A percentile compares a stretch with the other conserved stretches of the same genome.
These are phyloP conservation scores for Ogataea pini DNA, from an alignment of 805 yeast genomes.

Conservation along the genomic window DNA sequence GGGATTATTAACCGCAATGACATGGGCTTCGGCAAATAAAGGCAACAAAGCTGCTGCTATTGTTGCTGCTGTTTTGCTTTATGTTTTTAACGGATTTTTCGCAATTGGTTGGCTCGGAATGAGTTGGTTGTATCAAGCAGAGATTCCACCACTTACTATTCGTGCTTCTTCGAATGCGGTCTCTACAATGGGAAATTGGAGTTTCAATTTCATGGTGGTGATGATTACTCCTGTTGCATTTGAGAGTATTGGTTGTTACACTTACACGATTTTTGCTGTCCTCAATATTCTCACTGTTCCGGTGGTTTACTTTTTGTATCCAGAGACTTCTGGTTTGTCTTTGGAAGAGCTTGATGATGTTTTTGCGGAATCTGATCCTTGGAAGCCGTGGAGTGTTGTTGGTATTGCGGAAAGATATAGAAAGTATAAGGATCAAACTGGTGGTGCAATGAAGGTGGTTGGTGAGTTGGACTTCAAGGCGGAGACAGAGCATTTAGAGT, in stretches of 20 bases:
- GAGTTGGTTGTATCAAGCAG: constrained; percentile 61
- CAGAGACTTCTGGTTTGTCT: constrained; percentile 48
- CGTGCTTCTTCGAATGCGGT: constrained; percentile 56
- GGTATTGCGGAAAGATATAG: constrained; percentile 32
- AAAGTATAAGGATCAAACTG: background rate
- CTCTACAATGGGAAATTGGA: constrained; percentile 59
- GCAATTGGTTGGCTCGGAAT: constrained; percentile 50
- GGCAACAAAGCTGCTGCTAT: constrained; percentile 36
- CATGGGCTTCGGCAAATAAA: constrained; percentile 31
- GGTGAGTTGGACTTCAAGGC: background rate
- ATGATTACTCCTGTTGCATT: constrained; percentile 51
- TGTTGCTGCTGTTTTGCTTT: constrained; percentile 51
- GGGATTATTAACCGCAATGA: constrained; percentile 45
- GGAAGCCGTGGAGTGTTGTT: constrained; percentile 46
- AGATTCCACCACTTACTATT: constrained; percentile 48
- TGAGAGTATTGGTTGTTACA: constrained; percentile 40
- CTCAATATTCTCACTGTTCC: constrained; percentile 45
- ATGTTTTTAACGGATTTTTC: constrained; percentile 48
- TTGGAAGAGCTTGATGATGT: constrained; percentile 47
- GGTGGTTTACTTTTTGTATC: constrained; percentile 43
- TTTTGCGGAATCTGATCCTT: constrained; percentile 33
- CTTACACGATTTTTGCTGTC: constrained; percentile 47
- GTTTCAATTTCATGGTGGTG: constrained; percentile 57
- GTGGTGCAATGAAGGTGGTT: background rate
- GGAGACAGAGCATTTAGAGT: background rate